phyloP scores from a whole-genome alignment of 345 rosid genomes.

The Brassica nigra region DNA sequence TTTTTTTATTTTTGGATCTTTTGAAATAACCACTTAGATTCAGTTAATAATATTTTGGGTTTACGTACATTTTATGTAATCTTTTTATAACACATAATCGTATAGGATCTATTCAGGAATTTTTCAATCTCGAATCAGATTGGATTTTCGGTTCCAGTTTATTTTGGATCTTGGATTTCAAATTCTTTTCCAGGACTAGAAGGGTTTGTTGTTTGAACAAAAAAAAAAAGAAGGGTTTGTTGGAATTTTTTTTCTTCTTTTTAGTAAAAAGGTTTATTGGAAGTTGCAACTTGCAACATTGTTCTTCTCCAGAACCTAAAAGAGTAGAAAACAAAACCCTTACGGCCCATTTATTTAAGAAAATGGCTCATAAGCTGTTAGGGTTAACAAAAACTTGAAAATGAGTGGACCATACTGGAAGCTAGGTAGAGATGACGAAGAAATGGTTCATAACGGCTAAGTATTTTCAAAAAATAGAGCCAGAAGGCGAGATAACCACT shows the following conservation, averaged over 20 bases:
- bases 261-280: neutral
- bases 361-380: neutral
- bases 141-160: no score
- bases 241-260: no score
- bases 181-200: neutral
- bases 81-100: no score
- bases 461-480: neutral
- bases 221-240: neutral
- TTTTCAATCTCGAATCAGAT: no score
- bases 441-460: slow-evolving; percentile 28
- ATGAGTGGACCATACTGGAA: slow-evolving; percentile 18
- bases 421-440: slow-evolving; percentile 16
- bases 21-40: no score
- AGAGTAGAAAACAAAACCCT: neutral
- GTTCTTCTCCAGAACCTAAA: slow-evolving; percentile 11
- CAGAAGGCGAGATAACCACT: neutral
- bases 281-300: slow-evolving; percentile 23
- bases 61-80: no score
- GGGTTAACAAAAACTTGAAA: slow-evolving; percentile 15
- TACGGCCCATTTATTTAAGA: neutral
- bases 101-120: no score
- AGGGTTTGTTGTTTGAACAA: neutral
- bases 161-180: no score
- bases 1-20: no score
- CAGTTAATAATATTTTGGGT: no score